Evolutionary conservation across 495 filamentous ascomycete genomes (phyloP), one percentile per base, ranked within the genome.

Genomic region (Xylaria scruposa): DNA sequence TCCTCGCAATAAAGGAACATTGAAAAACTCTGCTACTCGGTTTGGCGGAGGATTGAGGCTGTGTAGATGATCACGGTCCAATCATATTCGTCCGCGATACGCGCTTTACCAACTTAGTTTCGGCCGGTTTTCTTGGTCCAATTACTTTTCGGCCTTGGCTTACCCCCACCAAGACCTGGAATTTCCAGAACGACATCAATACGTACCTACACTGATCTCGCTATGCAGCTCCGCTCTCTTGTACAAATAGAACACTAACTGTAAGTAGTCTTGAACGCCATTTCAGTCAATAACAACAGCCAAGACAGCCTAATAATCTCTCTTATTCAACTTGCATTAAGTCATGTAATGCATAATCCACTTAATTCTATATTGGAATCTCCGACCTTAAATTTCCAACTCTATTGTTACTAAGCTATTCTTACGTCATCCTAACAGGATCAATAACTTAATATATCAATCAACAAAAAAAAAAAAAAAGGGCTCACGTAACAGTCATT

Each of bases 41-140:
- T 61, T n/a, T 46, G 59, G 29, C 49, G 49, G 69, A 66, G 26
- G 70, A 67, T 72, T 72, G 70, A 72, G 70, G 70, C 70, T 72
- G 70, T 72, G 70, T 67, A 21, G 29, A 26, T 38, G 54, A 24
- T 19, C 15, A 4, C 36, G 51, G 38, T 12, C 70, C 70, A 72
- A 72, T 72, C 61, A 67, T 5, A n/a, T 66, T 46, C 62, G 62
- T 26, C 38, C 2, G 59, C 38, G 46, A 46, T 38, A 44, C 56
- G 44, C 59, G 36, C 68, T 61, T 64, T 63, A 8, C 68, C 58
- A 53, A 12, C 36, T 64, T 64, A 10, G 59, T 58, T 38, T 63
- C 8, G 46, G 68, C 58, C 21, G 31, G 6, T 63, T 44, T 60
- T 36, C 40, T 62, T 29, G 49, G 33, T 24, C 33, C 65, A 67